Base-by-base conservation (phyloP, 768 basidiomycete genomes). In the Boletellus sp. region DNA sequence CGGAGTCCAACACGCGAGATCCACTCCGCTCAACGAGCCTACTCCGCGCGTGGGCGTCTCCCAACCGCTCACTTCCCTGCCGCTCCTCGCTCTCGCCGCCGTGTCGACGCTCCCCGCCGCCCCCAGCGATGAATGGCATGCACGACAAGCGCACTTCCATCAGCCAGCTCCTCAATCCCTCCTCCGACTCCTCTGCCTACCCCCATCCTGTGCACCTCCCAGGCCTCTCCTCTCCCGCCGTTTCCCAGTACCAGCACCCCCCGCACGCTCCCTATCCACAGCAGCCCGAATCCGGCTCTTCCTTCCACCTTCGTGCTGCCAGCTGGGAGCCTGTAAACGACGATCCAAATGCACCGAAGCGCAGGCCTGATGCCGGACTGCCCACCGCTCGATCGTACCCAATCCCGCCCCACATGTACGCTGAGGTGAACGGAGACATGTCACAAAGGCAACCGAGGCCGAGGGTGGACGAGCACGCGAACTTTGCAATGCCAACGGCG, bases 261-360 rank as follows among this genome's bases (percentile, higher is more conserved):
- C 61, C 53, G 2, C 68, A 62, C 16, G 43, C 42, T 13, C 59
- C 57, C 20, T 70, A 70, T 34, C 43, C 64, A 3, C 66, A 52
- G 3, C 62, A 67, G 9, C 60, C 58, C 11, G 68, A 67, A 1
- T 58, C 69, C 31, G 55, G 48, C 11, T 47, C 70, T 11, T 64
- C 75, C 20, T 85, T 74, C 57, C 74, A 78, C 59, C 76, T 85
- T n/a, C 75, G 81, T 35, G 78, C 81, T 11, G 84, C 84, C 6
- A 80, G 67, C 58, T 85, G 84, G 83, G 75, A 74, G 24, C 62
- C 56, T 45, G 68, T 56, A 41, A 67, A 57, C 44, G 72, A 68
- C 53, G 66, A 61, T 64, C 68, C 64, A 55, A 72, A 64, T 23
- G 66, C 70, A 41, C 59, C 63, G 43, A 66, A 69, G 32, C 68